These are phyloP conservation scores for Fusarium metavorans DNA, from an alignment of 2,329 filamentous ascomycete genomes.

Conservation along the genomic window DNA sequence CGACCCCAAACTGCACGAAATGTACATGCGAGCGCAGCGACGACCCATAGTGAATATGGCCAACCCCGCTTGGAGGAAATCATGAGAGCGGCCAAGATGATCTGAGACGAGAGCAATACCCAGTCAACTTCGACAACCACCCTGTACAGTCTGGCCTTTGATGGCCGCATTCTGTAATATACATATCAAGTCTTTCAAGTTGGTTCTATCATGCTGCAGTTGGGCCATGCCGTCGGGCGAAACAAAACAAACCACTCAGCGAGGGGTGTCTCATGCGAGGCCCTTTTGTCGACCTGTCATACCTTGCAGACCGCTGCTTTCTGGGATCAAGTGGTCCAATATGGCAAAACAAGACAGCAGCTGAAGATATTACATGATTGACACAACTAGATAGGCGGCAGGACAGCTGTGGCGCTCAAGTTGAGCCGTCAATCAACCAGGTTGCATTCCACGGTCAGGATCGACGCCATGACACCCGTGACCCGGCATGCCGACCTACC, in stretches of 20 bases:
- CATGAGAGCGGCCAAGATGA: constrained; percentile 38
- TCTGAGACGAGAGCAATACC: constrained; percentile 42
- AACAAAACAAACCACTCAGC: constrained; percentile 24
- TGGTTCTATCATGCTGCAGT: constrained; percentile 34
- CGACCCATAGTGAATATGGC: constrained; percentile 74
- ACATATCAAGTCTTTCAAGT: constrained; percentile 40
- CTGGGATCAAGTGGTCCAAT: constrained; percentile 20
- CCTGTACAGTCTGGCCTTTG: constrained; percentile 43
- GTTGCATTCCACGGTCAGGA: constrained; percentile 34
- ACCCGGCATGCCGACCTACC: constrained; percentile 29
- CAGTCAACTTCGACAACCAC: constrained; percentile 39
- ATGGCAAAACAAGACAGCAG: constrained; percentile 15
- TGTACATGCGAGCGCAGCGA: constrained; percentile 80
- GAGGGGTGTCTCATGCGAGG: constrained; percentile 24
- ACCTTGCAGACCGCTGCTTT: constrained; percentile 20
- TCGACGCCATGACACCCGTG: constrained; percentile 26
- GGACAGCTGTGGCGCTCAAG: constrained; percentile 31
- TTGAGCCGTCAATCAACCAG: constrained; percentile 24
- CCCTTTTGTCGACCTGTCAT: constrained; percentile 21
- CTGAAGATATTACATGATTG: constrained; percentile 17
- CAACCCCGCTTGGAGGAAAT: constrained; percentile 53
- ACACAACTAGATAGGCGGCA: constrained; percentile 4
- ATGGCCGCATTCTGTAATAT: constrained; percentile 46
- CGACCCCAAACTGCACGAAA: constrained; percentile 78
- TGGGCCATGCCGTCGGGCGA: constrained; percentile 15